Evolutionary conservation across 2,329 filamentous ascomycete genomes (phyloP).

Genomic region (Simplicillium sp.): DNA sequence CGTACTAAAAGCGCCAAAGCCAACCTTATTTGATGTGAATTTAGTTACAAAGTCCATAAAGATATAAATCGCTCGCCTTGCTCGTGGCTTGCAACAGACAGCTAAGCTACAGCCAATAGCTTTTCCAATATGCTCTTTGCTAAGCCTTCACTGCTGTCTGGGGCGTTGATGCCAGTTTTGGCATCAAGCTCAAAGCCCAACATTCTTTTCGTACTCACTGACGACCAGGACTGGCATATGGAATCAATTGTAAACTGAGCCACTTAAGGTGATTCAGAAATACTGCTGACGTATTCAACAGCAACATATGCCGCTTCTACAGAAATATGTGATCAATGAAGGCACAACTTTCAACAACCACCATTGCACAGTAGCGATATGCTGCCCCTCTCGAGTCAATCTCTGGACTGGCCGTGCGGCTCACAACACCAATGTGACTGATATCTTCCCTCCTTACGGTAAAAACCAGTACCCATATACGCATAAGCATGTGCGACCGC

Average conservation of each 20-base stretch:
- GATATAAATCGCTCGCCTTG: too few species aligned
- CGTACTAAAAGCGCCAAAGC: too few species aligned
- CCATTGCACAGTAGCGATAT: slow-evolving; percentile 55
- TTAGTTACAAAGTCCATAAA: too few species aligned
- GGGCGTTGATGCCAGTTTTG: too few species aligned
- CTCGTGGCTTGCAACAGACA: too few species aligned
- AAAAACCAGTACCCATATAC: slow-evolving; percentile 53
- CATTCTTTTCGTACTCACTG: slow-evolving; percentile 55
- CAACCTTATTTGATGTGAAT: too few species aligned
- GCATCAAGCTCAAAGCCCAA: slow-evolving; percentile 29
- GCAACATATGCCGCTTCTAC: slow-evolving; percentile 44
- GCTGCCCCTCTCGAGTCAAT: slow-evolving; percentile 54
- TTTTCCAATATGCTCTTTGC: too few species aligned
- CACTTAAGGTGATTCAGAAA: too few species aligned
- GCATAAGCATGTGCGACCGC: too few species aligned
- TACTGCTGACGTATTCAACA: too few species aligned
- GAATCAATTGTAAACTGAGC: slow-evolving; percentile 33
- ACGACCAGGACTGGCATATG: slow-evolving; percentile 56
- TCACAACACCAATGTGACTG: slow-evolving; percentile 56
- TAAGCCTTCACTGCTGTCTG: too few species aligned
- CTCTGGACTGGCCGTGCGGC: slow-evolving; percentile 47
- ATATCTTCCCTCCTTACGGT: slow-evolving; percentile 34
- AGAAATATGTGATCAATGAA: slow-evolving; percentile 42
- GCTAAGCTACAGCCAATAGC: too few species aligned
- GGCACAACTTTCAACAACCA: slow-evolving; percentile 52